Percentiles rank a stretch among this genome's conserved stretches.
phyloP scores from a whole-genome alignment of 2,329 filamentous ascomycete genomes.

The Penicillium sp. region DNA sequence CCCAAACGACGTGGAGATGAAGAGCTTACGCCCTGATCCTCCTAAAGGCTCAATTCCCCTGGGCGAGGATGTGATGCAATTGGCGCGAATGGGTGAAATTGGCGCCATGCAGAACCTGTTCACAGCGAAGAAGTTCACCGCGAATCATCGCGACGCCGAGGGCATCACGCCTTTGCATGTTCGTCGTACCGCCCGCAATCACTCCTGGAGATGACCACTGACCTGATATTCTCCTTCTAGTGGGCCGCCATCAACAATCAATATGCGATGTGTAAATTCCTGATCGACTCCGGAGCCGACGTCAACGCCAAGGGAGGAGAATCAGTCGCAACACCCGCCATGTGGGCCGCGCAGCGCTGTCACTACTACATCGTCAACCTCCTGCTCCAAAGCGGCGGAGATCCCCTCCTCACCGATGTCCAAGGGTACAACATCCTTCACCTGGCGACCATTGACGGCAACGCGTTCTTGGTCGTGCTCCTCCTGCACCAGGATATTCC shows the following conservation, averaged over 20 bases:
- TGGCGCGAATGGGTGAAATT: conserved; percentile 86
- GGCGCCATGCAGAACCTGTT: conserved; percentile 86
- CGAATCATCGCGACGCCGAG: conserved; percentile 82
- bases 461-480: conserved; percentile 83
- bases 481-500: conserved; percentile 94
- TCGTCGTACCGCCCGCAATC: conserved; percentile 37
- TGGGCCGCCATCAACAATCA: conserved; percentile 99
- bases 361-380: conserved; percentile 97
- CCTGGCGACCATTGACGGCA: conserved; percentile 95
- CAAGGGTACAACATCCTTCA: conserved; percentile 98
- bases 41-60: conserved; percentile 40
- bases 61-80: conserved; percentile 88
- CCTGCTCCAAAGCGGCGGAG: conserved; percentile 85
- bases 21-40: conserved; percentile 35
- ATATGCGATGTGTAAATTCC: conserved; percentile 93
- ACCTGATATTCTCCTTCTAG: conserved; percentile 50
- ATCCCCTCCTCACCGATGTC: conserved; percentile 86
- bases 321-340: conserved; percentile 86
- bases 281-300: conserved; percentile 82
- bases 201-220: conserved; percentile 1
- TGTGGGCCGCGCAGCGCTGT: conserved; percentile 96
- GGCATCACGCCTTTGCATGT: conserved; percentile 96
- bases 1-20: conserved; percentile 44
- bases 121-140: conserved; percentile 76
- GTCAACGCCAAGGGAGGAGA: conserved; percentile 96